Conservation (phyloP, 2,329 filamentous ascomycete species). For the Colletotrichum aenigma region DNA sequence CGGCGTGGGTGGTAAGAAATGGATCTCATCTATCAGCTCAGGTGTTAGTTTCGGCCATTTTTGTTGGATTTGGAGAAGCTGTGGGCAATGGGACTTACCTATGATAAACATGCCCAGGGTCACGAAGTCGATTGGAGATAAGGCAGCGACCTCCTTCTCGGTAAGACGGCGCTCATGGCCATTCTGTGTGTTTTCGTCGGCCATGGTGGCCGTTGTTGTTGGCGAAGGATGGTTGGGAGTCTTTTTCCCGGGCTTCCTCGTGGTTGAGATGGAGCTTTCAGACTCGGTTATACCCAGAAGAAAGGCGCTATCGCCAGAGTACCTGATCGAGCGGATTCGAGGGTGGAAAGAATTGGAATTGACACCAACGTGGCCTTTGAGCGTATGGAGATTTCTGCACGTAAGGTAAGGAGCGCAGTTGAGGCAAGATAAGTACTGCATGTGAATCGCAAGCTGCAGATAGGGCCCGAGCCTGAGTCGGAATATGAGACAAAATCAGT, state of each 20-base stretch:
- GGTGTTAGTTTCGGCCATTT: not conserved
- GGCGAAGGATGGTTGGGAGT: not conserved
- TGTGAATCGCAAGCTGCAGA: not conserved
- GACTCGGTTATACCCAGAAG: not conserved
- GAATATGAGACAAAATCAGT: not conserved
- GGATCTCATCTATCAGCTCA: conserved; percentile 79
- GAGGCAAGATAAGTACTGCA: not conserved
- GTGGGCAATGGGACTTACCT: conserved; percentile 49
- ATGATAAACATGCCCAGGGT: conserved; percentile 78
- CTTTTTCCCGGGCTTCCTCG: not conserved
- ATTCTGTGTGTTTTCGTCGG: not conserved
- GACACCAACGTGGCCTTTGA: not conserved
- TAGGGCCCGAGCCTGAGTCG: not conserved
- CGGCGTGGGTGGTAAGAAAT: conserved; percentile 74
- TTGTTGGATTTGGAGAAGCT: not conserved
- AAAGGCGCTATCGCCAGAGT: not conserved
- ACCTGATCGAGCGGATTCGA: not conserved
- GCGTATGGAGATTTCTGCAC: not conserved
- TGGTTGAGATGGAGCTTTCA: not conserved
- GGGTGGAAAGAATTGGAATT: not conserved
- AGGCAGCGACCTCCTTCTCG: conserved; percentile 32
- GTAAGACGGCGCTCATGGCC: conserved; percentile 1
- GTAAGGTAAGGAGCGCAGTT: not conserved
- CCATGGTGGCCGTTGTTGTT: not conserved
- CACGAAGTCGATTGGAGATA: conserved; percentile 62